Base-by-base conservation (phyloP, 192 early-diverging fungal genomes). In the Rhizophagus clarus region DNA sequence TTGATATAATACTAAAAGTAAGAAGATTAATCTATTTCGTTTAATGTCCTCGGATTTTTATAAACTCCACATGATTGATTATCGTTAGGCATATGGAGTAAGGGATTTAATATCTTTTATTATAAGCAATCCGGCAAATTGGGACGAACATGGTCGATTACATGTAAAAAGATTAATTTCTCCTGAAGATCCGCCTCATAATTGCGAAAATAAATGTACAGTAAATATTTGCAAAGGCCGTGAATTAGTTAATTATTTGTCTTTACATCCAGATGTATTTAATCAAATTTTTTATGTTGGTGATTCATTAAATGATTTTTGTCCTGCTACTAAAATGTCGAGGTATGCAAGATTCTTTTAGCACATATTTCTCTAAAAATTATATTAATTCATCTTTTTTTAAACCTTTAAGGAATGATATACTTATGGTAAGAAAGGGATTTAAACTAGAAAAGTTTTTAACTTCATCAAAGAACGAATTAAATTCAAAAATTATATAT, bases 181-280 rank as follows among this genome's bases (percentile, higher is more conserved):
- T 0, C 61, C 80, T 4, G 80, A 83, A 12, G 77, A 75, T 40
- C 68, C 76, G 10, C 89, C 86, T 29, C 90, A 91, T 75, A 49
- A 72, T 45, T 91, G 90, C 76, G 74, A 79, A 24, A 81, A 87
- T 49, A 81, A 84, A 60, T 93, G 92, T 63, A 80, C 87, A 17
- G 76, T 83, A 9, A 93, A 93, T 72, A 83, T 93, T 26, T 93
- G 92, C 56, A 93, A 93, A 84, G 92, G 92, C 79, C 72, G 78
- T 34, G 74, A 76, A 76, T 61, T 76, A 34, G 26, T 61, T 5
- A 76, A 61, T 61, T 76, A 61, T 76, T n/a, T 76, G 15, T 20
- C 74, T 15, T 17, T 56, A 40, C 49, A 37, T 32, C 15, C 49
- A 31, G 37, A 61, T 32, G 2, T 42, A 3, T 85, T 83, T 81